Conservation (phyloP, 345 rosid genomes). For the Durio zibethinus region DNA sequence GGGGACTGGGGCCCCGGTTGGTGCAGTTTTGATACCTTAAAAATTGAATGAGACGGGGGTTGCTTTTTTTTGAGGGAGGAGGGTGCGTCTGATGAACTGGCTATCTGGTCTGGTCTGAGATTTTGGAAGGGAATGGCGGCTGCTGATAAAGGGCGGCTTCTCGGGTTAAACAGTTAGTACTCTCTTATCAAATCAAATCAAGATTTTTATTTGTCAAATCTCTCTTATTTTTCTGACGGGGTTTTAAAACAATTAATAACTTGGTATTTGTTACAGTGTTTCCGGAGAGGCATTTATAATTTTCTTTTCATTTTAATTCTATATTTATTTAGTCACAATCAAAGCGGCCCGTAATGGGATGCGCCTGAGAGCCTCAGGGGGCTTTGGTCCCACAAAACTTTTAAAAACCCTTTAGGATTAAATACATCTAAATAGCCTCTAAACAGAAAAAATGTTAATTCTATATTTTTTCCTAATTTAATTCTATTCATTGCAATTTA, state of each 20-base stretch:
- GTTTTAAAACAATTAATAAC: neutral
- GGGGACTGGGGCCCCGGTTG: neutral
- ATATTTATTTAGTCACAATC: no score
- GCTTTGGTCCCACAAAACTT: no score
- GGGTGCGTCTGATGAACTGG: neutral
- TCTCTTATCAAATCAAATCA: conserved; percentile 15
- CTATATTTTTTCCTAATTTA: no score
- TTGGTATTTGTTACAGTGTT: neutral
- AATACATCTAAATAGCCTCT: no score
- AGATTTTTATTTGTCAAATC: neutral
- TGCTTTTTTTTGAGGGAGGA: neutral
- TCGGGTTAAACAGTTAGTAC: neutral
- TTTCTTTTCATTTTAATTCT: no score
- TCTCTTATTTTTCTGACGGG: no score
- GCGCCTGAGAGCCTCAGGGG: no score
- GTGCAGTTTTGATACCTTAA: conserved; percentile 21
- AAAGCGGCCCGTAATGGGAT: no score
- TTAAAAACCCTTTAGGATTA: no score
- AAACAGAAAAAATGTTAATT: no score
- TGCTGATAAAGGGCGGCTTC: conserved; percentile 16
- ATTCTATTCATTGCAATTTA: no score
- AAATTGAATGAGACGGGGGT: neutral
- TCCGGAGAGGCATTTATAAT: no score
- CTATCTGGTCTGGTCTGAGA: neutral
- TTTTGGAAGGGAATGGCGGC: conserved; percentile 23